A percentile compares a stretch with the other conserved stretches of the same genome.
Conservation (phyloP, 441 rosid genomes). For the Populus hybrid region DNA sequence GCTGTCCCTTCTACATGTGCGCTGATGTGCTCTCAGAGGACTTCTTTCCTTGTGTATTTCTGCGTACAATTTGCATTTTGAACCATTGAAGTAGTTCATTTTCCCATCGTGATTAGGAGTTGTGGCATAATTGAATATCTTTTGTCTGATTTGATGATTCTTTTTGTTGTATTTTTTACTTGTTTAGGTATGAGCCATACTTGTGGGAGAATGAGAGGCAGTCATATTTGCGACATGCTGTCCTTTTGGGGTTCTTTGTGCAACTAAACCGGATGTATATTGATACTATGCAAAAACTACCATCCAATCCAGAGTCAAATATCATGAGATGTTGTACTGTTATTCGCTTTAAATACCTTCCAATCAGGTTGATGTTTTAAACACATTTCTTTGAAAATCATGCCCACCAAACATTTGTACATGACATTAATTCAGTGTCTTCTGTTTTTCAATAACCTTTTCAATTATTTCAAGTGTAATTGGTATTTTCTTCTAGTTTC, state of each 20-base stretch:
- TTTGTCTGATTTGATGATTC: slow-evolving; percentile 16
- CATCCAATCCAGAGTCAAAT: slow-evolving; percentile 87
- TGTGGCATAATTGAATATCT: not conserved
- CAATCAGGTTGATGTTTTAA: slow-evolving; percentile 60
- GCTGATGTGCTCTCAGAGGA: not conserved
- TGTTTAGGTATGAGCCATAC: slow-evolving; percentile 77
- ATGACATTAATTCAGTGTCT: not conserved
- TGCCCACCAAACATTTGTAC: not conserved
- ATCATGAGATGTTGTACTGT: slow-evolving; percentile 88
- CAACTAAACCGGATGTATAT: slow-evolving; percentile 90
- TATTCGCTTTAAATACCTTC: slow-evolving; percentile 96
- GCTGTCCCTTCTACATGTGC: not conserved
- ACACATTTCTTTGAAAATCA: not conserved
- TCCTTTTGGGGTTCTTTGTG: slow-evolving; percentile 96
- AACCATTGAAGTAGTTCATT: not conserved
- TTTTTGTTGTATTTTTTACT: slow-evolving; percentile 21
- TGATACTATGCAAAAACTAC: slow-evolving; percentile 80
- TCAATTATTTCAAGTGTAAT: not conserved
- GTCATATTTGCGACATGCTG: slow-evolving; percentile 87
- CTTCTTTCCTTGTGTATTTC: not conserved
- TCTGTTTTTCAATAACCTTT: not conserved
- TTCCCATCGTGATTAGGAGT: not conserved
- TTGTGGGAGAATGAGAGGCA: slow-evolving; percentile 95
- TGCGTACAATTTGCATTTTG: not conserved
- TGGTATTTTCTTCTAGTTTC: not conserved